Conservation (phyloP, 352 stramenopile species). For the Phytophthora boehmeriae region DNA sequence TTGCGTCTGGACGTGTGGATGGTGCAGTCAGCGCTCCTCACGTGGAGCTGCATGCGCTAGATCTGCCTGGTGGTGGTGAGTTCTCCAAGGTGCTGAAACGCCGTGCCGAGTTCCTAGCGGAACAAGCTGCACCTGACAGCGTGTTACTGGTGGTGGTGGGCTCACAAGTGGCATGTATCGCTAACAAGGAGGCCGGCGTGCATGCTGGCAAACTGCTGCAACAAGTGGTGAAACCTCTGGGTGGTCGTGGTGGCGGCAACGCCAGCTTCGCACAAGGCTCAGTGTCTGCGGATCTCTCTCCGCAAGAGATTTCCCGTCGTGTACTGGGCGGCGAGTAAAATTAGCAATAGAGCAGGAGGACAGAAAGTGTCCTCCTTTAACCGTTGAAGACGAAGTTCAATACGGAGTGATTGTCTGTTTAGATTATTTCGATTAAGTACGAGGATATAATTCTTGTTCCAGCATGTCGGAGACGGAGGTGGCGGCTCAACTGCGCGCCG, state of each 20-base stretch:
- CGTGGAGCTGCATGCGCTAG: constrained; percentile 45
- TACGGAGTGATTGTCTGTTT: too few species aligned
- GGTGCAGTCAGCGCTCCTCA: constrained; percentile 15
- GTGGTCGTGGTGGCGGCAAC: constrained; percentile 64
- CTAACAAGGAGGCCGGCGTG: constrained; percentile 25
- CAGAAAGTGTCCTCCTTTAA: too few species aligned
- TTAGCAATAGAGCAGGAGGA: constrained; percentile 9
- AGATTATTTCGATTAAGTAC: background rate
- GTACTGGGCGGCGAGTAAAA: constrained; percentile 16
- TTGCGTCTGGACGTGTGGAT: constrained; percentile 33
- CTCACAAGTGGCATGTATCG: constrained; percentile 56
- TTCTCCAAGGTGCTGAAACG: constrained; percentile 64
- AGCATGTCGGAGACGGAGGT: constrained; percentile 25
- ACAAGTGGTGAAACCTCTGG: constrained; percentile 52
- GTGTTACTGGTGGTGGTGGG: constrained; percentile 61
- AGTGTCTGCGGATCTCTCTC: constrained; percentile 21
- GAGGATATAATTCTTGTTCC: constrained; percentile 6
- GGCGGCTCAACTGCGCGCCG: constrained; percentile 53
- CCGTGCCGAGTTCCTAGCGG: constrained; percentile 60
- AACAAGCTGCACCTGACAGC: constrained; percentile 23
- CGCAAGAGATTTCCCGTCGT: constrained; percentile 29
- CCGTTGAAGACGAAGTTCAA: background rate
- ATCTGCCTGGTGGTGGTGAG: constrained; percentile 31
- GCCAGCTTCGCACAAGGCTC: constrained; percentile 69
- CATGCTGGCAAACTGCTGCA: constrained; percentile 71